Base-by-base conservation (phyloP, 2,329 filamentous ascomycete genomes). In the Sporothrix curviconia region DNA sequence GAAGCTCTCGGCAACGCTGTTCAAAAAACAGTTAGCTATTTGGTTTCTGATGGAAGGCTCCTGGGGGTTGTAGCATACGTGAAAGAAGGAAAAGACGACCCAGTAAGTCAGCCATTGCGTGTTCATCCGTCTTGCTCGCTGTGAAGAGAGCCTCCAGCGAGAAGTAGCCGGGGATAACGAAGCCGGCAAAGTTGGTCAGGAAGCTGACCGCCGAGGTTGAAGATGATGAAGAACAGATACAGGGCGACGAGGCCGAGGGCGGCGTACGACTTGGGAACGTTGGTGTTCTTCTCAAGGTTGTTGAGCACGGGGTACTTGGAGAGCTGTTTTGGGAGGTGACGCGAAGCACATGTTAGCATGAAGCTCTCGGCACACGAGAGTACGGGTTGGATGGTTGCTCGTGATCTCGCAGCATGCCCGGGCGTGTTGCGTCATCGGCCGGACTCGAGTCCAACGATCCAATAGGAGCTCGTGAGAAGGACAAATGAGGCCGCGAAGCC, bases 161-260 rank as follows among this genome's bases (percentile, higher is more conserved):
- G 75, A 92, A 95, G 80, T 94, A 94, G 60, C 84, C 86, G 25
- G 90, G 90, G 62, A 95, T 81, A 66, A 88, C 75, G 71, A 94
- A 94, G 61, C 90, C 90, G 65, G 89, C 89, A 64, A 91, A 75
- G 78, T 95, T 95, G 75, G 90, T 91, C 66, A 95, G 79, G 69
- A n/a, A 94, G 87, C 75, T 92, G 89, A 66, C 90, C 89, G 63
- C 87, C 90, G 64, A 94, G 87, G 82, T 95, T 95, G 81, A 95
- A 91, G 77, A 94, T 85, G 75, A 94, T 89, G 66, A 94, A 83
- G 78, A 92, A 90, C 77, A 94, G 90, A 80, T 95, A 95, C 64
- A 92, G 82, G 53, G 85, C 85, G 60, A 74, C 86, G 59, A 90
- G 70, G 66, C 89, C 90, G 66, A 92, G 85, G 69, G 89, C 81